phyloP scores from a whole-genome alignment of 495 filamentous ascomycete species.

The Xylaria venustula region DNA sequence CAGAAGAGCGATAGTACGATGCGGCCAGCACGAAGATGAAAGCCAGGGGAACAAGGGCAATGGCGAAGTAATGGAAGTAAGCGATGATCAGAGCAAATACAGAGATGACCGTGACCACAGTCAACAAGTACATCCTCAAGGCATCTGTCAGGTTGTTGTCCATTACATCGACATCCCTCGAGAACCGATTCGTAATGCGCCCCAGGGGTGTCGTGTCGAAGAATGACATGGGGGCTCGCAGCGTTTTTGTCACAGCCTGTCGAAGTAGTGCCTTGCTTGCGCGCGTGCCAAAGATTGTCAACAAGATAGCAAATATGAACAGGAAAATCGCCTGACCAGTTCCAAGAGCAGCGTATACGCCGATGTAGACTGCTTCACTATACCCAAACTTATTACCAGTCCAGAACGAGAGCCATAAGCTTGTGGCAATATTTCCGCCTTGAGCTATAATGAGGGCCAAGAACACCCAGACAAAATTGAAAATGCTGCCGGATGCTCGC shows the following conservation, averaged over 20 bases:
- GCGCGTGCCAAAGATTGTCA: slow-evolving; percentile 76
- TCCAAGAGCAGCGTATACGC: slow-evolving; percentile 78
- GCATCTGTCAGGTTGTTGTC: slow-evolving; percentile 89
- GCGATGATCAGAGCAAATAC: slow-evolving; percentile 87
- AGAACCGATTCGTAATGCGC: slow-evolving; percentile 96
- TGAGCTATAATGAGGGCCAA: slow-evolving; percentile 68
- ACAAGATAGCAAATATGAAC: slow-evolving; percentile 61
- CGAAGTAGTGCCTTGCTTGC: slow-evolving; percentile 81
- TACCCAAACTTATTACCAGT: slow-evolving; percentile 70
- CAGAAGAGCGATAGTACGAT: slow-evolving; percentile 85
- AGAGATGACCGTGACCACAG: slow-evolving; percentile 71
- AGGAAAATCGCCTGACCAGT: slow-evolving; percentile 70
- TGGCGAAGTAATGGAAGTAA: slow-evolving; percentile 92
- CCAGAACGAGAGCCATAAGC: slow-evolving; percentile 93
- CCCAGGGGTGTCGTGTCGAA: slow-evolving; percentile 96
- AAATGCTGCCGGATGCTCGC: slow-evolving; percentile 70
- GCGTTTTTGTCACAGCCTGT: slow-evolving; percentile 72
- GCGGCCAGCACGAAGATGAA: slow-evolving; percentile 80
- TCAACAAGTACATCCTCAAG: slow-evolving; percentile 91
- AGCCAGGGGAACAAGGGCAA: slow-evolving; percentile 80
- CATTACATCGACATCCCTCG: slow-evolving; percentile 92
- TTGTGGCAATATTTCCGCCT: slow-evolving; percentile 80
- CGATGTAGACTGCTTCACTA: slow-evolving; percentile 72
- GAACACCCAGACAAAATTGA: slow-evolving; percentile 65
- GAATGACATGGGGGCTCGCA: slow-evolving; percentile 93